Percentiles rank a stretch among this genome's conserved stretches.
These are phyloP conservation scores for Calocybe cyanea DNA, from an alignment of 768 basidiomycete genomes.

Conservation along the genomic window DNA sequence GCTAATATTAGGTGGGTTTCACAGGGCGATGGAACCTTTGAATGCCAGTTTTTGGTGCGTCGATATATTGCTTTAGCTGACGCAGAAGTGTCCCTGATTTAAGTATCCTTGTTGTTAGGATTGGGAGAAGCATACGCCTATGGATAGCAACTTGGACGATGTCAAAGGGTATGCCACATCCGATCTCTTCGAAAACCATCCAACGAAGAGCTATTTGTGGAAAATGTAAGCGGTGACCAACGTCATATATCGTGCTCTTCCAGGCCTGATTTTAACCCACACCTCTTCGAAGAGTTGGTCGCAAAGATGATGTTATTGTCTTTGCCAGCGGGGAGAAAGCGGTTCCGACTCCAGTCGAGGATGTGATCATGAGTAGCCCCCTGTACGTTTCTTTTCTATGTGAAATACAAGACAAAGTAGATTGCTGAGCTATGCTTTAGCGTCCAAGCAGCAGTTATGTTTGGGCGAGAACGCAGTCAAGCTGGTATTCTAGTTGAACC, in stretches of 20 bases:
- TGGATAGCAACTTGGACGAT: conserved; percentile 29
- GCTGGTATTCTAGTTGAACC: conserved; percentile 24
- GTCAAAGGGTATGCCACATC: conserved; percentile 32
- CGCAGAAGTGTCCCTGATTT: not conserved
- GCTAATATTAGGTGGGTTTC: conserved; percentile 26
- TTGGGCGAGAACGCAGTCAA: conserved; percentile 30
- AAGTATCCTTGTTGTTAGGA: conserved; percentile 15
- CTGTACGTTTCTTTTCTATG: conserved; percentile 9
- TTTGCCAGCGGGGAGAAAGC: conserved; percentile 34
- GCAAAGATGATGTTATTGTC: conserved; percentile 37
- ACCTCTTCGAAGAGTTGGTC: conserved; percentile 26
- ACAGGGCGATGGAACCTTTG: conserved; percentile 33
- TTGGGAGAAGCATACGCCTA: conserved; percentile 19
- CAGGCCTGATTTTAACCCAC: not conserved
- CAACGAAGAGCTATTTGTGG: conserved; percentile 31
- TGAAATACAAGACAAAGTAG: too few species aligned
- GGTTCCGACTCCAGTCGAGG: conserved; percentile 31
- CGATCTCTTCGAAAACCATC: conserved; percentile 33
- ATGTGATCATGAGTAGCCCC: conserved; percentile 14
- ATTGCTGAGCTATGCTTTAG: not conserved
- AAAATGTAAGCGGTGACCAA: too few species aligned
- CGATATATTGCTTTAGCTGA: not conserved
- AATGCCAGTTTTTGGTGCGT: conserved; percentile 33
- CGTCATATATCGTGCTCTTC: too few species aligned
- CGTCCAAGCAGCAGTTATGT: conserved; percentile 28